These are phyloP conservation scores for Fusarium sp. DNA, from an alignment of 2,329 filamentous ascomycete genomes.

Conservation along the genomic window DNA sequence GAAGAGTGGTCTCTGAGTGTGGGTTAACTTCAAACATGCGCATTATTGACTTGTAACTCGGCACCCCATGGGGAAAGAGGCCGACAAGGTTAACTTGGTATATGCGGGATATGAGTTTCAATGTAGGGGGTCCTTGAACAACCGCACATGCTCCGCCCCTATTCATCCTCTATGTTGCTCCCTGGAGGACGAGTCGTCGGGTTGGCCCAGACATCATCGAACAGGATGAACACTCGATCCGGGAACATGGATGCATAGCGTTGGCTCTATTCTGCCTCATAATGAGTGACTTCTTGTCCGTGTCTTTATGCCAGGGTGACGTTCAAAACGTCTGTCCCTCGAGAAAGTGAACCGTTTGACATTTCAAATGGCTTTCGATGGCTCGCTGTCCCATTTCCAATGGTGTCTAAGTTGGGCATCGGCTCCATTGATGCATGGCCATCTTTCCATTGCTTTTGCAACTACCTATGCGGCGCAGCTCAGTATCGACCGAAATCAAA, in stretches of 20 bases:
- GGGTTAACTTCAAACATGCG: background rate
- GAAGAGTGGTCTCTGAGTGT: background rate
- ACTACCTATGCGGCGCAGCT: background rate
- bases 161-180: background rate
- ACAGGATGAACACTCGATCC: conserved; percentile 3
- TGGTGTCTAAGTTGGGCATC: background rate
- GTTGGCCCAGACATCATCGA: background rate
- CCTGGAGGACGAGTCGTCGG: background rate
- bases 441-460: background rate
- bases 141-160: background rate
- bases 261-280: conserved; percentile 7
- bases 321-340: background rate
- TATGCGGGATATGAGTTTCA: background rate
- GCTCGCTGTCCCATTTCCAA: background rate
- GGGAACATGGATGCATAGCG: conserved; percentile 4
- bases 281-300: background rate
- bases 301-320: background rate
- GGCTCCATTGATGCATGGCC: background rate
- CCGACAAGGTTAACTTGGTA: background rate
- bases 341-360: background rate
- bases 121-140: background rate
- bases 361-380: background rate
- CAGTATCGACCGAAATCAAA: background rate
- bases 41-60: background rate
- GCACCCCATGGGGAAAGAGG: background rate